Percentiles rank a stretch among this genome's conserved stretches.
phyloP scores from a whole-genome alignment of 2,329 filamentous ascomycete species.

The Decorospora gaudefroyi region DNA sequence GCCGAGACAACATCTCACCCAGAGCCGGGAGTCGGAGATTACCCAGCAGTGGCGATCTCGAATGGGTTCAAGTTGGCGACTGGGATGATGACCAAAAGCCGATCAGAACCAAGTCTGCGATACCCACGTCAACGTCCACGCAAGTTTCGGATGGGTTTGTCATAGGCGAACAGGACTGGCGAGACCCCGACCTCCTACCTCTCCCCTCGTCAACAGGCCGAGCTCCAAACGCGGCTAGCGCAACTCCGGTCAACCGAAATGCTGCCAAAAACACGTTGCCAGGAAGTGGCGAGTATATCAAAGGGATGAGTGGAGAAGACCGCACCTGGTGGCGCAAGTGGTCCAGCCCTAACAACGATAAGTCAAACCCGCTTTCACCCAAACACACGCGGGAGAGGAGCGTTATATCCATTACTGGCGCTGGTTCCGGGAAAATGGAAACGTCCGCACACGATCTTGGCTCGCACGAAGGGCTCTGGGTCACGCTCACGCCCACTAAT shows the following conservation, averaged over 20 bases:
- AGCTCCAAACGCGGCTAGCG: neutral
- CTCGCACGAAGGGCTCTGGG: constrained; percentile 81
- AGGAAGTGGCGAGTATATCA: constrained; percentile 28
- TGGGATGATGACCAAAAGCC: constrained; percentile 59
- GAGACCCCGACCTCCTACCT: constrained; percentile 73
- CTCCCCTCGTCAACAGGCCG: constrained; percentile 39
- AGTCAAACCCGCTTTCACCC: constrained; percentile 19
- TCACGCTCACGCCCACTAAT: constrained; percentile 90
- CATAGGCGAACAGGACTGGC: constrained; percentile 86
- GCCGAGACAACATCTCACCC: constrained; percentile 19
- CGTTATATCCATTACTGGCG: constrained; percentile 25
- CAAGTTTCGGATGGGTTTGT: constrained; percentile 64
- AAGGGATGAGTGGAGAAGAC: constrained; percentile 23
- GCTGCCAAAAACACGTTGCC: constrained; percentile 52
- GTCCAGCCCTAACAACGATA: constrained; percentile 29
- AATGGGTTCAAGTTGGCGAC: constrained; percentile 72
- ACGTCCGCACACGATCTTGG: constrained; percentile 37
- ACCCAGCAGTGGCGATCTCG: constrained; percentile 72
- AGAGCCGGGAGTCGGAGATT: constrained; percentile 63
- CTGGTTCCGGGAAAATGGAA: constrained; percentile 23
- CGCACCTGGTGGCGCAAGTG: constrained; percentile 31
- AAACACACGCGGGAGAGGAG: constrained; percentile 19
- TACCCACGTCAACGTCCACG: constrained; percentile 9
- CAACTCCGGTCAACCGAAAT: constrained; percentile 40
- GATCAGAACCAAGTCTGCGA: constrained; percentile 29